Conservation (phyloP, 257 asterid species). For the Plantago ovata region DNA sequence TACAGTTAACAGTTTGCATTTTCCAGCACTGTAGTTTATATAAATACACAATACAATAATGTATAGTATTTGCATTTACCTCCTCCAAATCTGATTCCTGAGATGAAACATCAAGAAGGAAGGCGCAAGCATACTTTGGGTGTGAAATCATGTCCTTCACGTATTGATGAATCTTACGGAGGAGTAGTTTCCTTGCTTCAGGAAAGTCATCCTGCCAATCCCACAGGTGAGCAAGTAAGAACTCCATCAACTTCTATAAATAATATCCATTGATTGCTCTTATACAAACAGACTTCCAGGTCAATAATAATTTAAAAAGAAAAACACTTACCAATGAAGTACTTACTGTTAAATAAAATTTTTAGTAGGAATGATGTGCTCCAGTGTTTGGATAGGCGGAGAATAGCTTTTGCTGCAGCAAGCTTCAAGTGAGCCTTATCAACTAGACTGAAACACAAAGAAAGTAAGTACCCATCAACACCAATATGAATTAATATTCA, state of each 20-base stretch:
- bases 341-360: constrained; percentile 69
- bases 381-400: constrained; percentile 92
- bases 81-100: constrained; percentile 59
- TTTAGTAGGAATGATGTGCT: constrained; percentile 81
- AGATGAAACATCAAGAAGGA: constrained; percentile 64
- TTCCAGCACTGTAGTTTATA: constrained; percentile 2
- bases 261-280: constrained; percentile 12
- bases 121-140: constrained; percentile 89
- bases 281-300: constrained; percentile 19
- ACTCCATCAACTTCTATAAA: constrained; percentile 1
- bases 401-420: constrained; percentile 96
- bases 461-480: constrained; percentile 24
- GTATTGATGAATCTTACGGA: constrained; percentile 81
- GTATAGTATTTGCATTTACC: constrained; percentile 37
- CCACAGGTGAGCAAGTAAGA: constrained; percentile 16
- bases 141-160: constrained; percentile 83
- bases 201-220: constrained; percentile 65
- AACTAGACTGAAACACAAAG: constrained; percentile 52
- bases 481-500: constrained; percentile 7
- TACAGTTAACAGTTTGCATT: constrained; percentile 7
- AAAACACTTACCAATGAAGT: constrained; percentile 66
- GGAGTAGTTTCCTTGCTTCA: constrained; percentile 66
- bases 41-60: constrained; percentile 12
- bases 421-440: constrained; percentile 93
- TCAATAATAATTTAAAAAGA: too few species aligned